Percentiles rank a stretch among this genome's conserved stretches.
Conservation (phyloP, 805 yeast genomes). For the Naumovozyma castellii region DNA sequence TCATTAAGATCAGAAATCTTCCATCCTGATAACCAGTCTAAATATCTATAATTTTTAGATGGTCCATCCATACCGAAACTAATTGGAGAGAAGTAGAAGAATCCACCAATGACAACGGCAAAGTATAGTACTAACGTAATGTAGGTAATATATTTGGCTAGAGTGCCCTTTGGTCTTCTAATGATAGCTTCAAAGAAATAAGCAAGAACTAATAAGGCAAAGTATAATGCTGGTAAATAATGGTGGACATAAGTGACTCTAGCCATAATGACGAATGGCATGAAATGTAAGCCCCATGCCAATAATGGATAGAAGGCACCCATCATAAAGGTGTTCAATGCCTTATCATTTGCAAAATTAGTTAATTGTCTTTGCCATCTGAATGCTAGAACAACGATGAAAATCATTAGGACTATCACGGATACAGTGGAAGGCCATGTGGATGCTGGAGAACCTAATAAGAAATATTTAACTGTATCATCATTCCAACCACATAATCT, state of each 20-base stretch:
- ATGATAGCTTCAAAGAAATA: conserved; percentile 44
- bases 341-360: conserved; percentile 26
- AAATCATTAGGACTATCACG: conserved; percentile 43
- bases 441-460: conserved; percentile 69
- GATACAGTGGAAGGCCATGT: conserved; percentile 67
- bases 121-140: conserved; percentile 34
- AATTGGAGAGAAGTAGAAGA: conserved; percentile 54
- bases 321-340: conserved; percentile 46
- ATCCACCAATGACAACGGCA: conserved; percentile 39
- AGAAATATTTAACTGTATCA: conserved; percentile 52
- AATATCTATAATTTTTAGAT: conserved; percentile 31
- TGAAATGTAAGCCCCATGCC: conserved; percentile 85
- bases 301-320: conserved; percentile 71
- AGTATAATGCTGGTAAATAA: conserved; percentile 89
- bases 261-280: conserved; percentile 89
- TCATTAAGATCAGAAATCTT: conserved; percentile 25
- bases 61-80: conserved; percentile 59
- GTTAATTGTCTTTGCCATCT: conserved; percentile 73
- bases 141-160: conserved; percentile 25
- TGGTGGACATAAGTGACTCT: conserved; percentile 97
- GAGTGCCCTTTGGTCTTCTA: conserved; percentile 16
- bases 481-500: conserved; percentile 73
- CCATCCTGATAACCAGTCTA: conserved; percentile 44
- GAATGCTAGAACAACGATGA: conserved; percentile 36
- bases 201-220: conserved; percentile 54